Percentiles rank a stretch among this genome's conserved stretches.
These are phyloP conservation scores for Conoideocrella luteorostrata DNA, from an alignment of 2,329 filamentous ascomycete genomes.

Conservation along the genomic window DNA sequence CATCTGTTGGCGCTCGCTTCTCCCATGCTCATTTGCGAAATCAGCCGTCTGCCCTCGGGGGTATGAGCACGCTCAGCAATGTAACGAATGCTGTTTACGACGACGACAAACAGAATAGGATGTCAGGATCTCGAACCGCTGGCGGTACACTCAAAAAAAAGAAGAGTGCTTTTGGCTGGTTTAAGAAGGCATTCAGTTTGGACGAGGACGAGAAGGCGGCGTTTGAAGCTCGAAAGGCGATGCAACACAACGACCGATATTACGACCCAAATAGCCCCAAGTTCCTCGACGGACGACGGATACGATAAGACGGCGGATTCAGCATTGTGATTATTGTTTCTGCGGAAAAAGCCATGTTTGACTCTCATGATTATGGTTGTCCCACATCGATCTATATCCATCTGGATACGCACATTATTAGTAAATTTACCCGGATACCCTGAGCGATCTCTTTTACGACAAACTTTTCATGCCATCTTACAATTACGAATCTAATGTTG, in stretches of 20 bases:
- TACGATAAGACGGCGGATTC: conserved; percentile 18
- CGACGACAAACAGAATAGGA: conserved; percentile 23
- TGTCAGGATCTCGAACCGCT: conserved; percentile 21
- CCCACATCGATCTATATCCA: background rate
- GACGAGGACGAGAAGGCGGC: conserved; percentile 56
- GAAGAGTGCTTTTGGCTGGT: conserved; percentile 60
- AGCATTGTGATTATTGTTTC: background rate
- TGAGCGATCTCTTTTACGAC: no score
- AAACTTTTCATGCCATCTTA: no score
- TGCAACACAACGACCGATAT: conserved; percentile 40
- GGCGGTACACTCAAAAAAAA: conserved; percentile 54
- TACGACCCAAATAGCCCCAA: conserved; percentile 44
- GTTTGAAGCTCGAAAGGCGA: conserved; percentile 50
- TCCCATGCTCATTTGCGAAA: conserved; percentile 37
- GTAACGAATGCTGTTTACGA: conserved; percentile 42
- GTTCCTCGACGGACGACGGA: conserved; percentile 50
- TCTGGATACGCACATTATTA: no score
- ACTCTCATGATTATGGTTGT: background rate
- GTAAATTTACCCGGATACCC: no score
- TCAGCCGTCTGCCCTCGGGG: conserved; percentile 46
- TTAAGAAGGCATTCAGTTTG: conserved; percentile 61
- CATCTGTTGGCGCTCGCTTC: conserved; percentile 32
- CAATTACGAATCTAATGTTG: no score
- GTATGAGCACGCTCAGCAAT: conserved; percentile 52
- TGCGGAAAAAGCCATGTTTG: background rate